Evolutionary conservation across 306 rosid genomes (phyloP), one percentile per base, ranked within the genome.

Genomic region (Lithocarpus polystachyus): DNA sequence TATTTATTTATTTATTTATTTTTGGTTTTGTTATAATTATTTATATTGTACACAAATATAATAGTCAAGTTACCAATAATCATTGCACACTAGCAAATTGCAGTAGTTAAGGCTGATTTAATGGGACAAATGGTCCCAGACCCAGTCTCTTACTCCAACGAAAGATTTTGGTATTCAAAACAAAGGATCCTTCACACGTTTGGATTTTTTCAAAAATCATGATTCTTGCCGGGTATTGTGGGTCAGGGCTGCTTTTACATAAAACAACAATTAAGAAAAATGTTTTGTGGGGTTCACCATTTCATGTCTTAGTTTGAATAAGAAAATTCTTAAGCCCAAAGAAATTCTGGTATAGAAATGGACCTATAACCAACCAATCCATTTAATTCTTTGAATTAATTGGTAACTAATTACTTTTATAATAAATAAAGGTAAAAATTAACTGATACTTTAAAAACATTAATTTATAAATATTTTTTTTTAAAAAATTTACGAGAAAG

Each of bases 171-270:
- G 5, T 12, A 51, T 75, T 75, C 4, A 71, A 62, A 19, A 55
- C 13, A 7, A 53, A 68, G 26, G 78, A 75, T 65, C 56, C 73
- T 79, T 75, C 65, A 68, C 62, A 71, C 59, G 51, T 54, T 68
- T 77, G 75, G 48, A 75, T 67, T 62, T 75, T 35, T 64, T 85
- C 76, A 71, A 71, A 81, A 26, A 65, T 78, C 79, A 71, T 81
- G 83, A 85, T 85, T 85, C 81, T 76, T 82, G 81, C 79, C 79
- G 81, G 74, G 65, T 67, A 37, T 81, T 65, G 83, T 77, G 88
- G 88, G 81, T 77, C 82, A 54, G 37, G 33, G 18, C 31, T 70
- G 72, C 80, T 78, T 77, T 37, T 33, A 48, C 6, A 71, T 28
- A 17, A 71, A 12, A 26, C 20, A 52, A 45, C n/a, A 22, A 24